These are phyloP conservation scores for Zoysia japonica DNA, from an alignment of 176 grass and related monocot species.

Conservation along the genomic window DNA sequence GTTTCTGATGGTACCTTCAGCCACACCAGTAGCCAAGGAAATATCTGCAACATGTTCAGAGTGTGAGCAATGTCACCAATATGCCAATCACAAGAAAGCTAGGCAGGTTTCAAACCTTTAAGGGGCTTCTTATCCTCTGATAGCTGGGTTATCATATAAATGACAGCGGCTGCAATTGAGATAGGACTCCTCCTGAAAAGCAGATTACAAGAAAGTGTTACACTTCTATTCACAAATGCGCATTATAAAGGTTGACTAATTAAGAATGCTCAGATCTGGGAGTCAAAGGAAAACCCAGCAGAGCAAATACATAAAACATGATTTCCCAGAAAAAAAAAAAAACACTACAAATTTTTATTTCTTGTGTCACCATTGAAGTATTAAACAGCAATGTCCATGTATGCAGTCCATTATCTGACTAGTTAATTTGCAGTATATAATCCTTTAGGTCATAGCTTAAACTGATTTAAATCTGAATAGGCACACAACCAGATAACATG, in stretches of 20 bases:
- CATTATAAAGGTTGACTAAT: constrained; percentile 7
- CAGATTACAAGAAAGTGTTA: constrained; percentile 21
- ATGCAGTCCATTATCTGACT: not conserved
- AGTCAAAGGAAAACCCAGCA: constrained; percentile 8
- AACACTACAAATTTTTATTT: not conserved
- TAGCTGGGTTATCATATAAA: constrained; percentile 95
- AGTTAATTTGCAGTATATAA: not conserved
- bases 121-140: constrained; percentile 92
- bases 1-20: constrained; percentile 94
- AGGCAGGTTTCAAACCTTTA: constrained; percentile 54
- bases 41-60: constrained; percentile 52
- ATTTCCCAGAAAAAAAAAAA: not conserved
- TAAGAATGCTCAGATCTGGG: not conserved
- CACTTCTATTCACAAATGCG: constrained; percentile 9
- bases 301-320: not conserved
- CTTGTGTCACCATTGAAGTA: not conserved
- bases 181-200: constrained; percentile 82
- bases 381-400: not conserved
- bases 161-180: constrained; percentile 87
- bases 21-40: constrained; percentile 83
- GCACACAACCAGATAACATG: not conserved
- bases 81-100: not conserved
- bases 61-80: not conserved
- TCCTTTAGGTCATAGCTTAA: not conserved
- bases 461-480: not conserved